Evolutionary conservation across 1,284 basidiomycete species (phyloP).

Genomic region (Leccinum pallidistipes): DNA sequence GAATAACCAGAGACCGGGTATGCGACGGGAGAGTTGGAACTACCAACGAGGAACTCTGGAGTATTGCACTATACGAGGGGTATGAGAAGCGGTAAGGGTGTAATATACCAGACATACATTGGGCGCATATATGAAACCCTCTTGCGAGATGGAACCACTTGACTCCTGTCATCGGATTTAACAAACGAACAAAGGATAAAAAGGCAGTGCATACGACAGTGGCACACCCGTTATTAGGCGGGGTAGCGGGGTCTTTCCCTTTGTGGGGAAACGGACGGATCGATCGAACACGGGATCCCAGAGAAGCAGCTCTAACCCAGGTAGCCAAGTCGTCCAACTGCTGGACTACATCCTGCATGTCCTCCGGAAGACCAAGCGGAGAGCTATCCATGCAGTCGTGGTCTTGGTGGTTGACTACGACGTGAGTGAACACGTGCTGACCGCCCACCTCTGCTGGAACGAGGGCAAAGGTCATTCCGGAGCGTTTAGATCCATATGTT

Average conservation of each 20-base stretch:
- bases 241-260: not conserved
- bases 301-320: constrained; percentile 31
- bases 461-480: constrained; percentile 19
- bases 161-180: constrained; percentile 16
- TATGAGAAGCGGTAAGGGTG: not conserved
- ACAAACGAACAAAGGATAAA: not conserved
- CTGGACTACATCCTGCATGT: constrained; percentile 30
- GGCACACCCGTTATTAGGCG: not conserved
- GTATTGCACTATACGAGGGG: constrained; percentile 19
- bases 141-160: not conserved
- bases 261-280: constrained; percentile 1
- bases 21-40: constrained; percentile 33
- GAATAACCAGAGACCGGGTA: constrained; percentile 33
- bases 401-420: constrained; percentile 9
- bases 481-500: constrained; percentile 16
- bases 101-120: constrained; percentile 17
- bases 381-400: not conserved
- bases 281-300: constrained; percentile 4
- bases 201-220: constrained; percentile 16
- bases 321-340: constrained; percentile 32
- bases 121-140: constrained; percentile 31
- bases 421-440: constrained; percentile 18
- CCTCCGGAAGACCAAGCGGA: constrained; percentile 25
- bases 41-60: constrained; percentile 34
- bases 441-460: constrained; percentile 16